A percentile compares a stretch with the other conserved stretches of the same genome.
Conservation (phyloP, 108 stramenopile species). For the Nitzschia inconspicua region DNA sequence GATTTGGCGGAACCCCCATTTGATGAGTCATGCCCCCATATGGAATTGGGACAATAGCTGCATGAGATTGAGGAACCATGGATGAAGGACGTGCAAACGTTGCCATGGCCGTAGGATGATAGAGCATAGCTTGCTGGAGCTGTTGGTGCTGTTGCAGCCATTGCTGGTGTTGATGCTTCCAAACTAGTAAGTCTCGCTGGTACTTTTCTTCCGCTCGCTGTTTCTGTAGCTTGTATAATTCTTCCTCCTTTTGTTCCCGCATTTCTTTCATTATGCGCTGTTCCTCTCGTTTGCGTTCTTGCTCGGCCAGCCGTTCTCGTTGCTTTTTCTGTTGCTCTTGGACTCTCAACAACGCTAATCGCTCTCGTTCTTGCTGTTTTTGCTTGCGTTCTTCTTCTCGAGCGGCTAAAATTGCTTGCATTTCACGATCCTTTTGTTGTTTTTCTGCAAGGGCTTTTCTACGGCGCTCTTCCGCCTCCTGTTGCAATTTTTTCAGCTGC, state of each 20-base stretch:
- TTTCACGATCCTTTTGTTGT: conserved; percentile 13
- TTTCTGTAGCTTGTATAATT: background rate
- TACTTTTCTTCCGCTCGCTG: conserved; percentile 12
- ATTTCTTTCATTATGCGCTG: conserved; percentile 3
- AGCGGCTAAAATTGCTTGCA: background rate
- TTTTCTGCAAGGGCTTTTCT: conserved; percentile 6
- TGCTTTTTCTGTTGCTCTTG: conserved; percentile 21
- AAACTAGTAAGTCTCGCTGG: conserved; percentile 10
- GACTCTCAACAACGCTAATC: conserved; percentile 39
- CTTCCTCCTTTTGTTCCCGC: conserved; percentile 14
- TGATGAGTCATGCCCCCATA: too few species aligned
- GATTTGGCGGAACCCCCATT: too few species aligned
- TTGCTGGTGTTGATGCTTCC: conserved; percentile 15
- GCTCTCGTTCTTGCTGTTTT: conserved; percentile 45
- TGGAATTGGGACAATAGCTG: too few species aligned
- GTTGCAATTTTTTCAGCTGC: conserved; percentile 26
- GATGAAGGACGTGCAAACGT: too few species aligned
- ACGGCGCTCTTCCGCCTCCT: conserved; percentile 31
- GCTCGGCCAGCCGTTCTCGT: conserved; percentile 17
- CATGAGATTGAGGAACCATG: too few species aligned
- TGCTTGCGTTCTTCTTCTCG: background rate
- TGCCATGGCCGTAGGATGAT: too few species aligned
- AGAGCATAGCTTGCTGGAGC: too few species aligned
- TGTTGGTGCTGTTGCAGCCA: conserved; percentile 27
- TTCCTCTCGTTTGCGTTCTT: conserved; percentile 27